Percentiles rank a stretch among this genome's conserved stretches.
phyloP scores from a whole-genome alignment of 805 yeast genomes.

The Pichia occidentalis region DNA sequence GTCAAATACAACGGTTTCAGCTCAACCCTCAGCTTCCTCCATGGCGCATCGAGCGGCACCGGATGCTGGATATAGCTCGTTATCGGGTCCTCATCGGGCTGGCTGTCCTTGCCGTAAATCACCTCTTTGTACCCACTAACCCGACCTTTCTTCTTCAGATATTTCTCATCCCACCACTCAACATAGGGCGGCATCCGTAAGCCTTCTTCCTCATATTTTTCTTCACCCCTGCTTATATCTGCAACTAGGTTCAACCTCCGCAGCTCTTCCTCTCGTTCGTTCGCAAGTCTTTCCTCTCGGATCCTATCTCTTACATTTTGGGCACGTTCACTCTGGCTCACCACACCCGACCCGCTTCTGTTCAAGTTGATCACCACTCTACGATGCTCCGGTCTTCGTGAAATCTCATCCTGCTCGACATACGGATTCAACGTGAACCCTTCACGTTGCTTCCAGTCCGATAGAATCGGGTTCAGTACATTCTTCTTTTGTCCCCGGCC shows the following conservation, averaged over 20 bases:
- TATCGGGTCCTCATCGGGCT: constrained; percentile 42
- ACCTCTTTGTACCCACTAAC: too few relatives aligned
- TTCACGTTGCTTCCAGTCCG: constrained; percentile 18
- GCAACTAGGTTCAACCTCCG: constrained; percentile 41
- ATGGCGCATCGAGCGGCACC: constrained; percentile 52
- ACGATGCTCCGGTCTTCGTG: constrained; percentile 16
- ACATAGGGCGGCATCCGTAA: constrained; percentile 61
- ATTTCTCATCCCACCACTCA: constrained; percentile 89
- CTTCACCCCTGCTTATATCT: constrained; percentile 48
- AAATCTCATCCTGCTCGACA: constrained; percentile 25
- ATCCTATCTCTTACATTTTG: constrained; percentile 40
- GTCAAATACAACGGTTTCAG: constrained; percentile 56
- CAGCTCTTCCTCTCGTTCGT: constrained; percentile 29
- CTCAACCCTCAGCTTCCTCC: constrained; percentile 41
- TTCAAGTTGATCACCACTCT: constrained; percentile 44
- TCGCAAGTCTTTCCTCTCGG: constrained; percentile 26
- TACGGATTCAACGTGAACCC: constrained; percentile 31
- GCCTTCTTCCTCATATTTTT: constrained; percentile 35
- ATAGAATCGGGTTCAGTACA: constrained; percentile 20
- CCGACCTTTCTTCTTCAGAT: constrained; percentile 36
- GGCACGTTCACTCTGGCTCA: constrained; percentile 51
- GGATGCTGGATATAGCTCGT: constrained; percentile 82
- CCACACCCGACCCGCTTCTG: too few relatives aligned
- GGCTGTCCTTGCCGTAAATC: too few relatives aligned
- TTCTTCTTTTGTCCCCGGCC: neutral